phyloP scores from a whole-genome alignment of 139 green algal species.

The Tetraselmis striata region DNA sequence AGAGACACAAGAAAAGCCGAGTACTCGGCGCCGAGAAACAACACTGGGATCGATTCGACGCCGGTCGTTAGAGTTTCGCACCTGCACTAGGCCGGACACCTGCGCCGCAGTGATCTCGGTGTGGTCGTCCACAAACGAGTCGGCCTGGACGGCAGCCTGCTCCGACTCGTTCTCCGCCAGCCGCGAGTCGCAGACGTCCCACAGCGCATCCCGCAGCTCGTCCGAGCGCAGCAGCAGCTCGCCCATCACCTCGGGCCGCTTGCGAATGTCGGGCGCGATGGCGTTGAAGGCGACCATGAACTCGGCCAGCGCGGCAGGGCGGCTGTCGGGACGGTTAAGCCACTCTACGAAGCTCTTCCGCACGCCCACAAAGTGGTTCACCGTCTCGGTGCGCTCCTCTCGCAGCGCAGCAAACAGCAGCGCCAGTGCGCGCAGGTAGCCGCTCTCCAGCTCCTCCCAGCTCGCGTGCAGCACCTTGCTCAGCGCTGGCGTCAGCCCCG shows the following conservation, averaged over 20 bases:
- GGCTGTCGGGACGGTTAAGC: constrained; percentile 32
- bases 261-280: constrained; percentile 52
- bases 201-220: constrained; percentile 67
- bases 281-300: constrained; percentile 59
- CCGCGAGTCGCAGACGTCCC: constrained; percentile 61
- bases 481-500: constrained; percentile 10
- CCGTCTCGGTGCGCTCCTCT: constrained; percentile 26
- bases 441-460: constrained; percentile 42
- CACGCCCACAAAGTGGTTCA: constrained; percentile 37
- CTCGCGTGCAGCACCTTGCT: constrained; percentile 22
- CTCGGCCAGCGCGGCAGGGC: constrained; percentile 28
- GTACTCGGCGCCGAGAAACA: too few relatives aligned
- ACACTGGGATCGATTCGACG: too few relatives aligned
- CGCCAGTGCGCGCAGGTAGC: constrained; percentile 45
- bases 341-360: constrained; percentile 20
- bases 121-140: constrained; percentile 39
- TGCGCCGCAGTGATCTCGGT: constrained; percentile 14
- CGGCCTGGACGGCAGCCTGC: constrained; percentile 24
- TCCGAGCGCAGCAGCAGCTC: constrained; percentile 66
- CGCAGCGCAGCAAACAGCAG: constrained; percentile 34
- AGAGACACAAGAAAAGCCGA: too few relatives aligned
- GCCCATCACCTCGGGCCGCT: constrained; percentile 27
- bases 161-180: constrained; percentile 44
- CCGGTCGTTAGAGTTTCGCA: too few relatives aligned
- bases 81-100: constrained; percentile 33